Base-by-base conservation (phyloP, 768 basidiomycete species). In the Russula abietina region DNA sequence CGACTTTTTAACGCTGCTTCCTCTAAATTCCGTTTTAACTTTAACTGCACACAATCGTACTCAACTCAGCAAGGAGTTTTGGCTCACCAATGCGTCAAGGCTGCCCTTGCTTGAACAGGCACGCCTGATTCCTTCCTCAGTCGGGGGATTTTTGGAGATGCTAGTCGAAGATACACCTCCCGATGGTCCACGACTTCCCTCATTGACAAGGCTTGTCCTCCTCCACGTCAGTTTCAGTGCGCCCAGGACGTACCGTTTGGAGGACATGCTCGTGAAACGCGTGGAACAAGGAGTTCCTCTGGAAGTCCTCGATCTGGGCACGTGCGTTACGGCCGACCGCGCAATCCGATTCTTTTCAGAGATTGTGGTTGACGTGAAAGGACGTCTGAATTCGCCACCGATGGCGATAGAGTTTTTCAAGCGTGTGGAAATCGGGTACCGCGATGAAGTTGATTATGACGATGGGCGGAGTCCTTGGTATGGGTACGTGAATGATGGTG, bases 311-410 rank as follows among this genome's bases (percentile, higher is more conserved):
- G 54, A 55, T 39, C 24, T 55, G 9, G 8, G 36, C 22, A 16
- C 26, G 2, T 41, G 54, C 24, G 16, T 7, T 5, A 38, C 17
- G 14, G 22, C 4, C 5, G 38, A 24, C n/a, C 17, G 14, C 16
- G 38, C 82, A 57, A 79, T 55, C 43, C 9, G 6, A 45, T n/a
- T 8, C 2, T 17, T 45, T 7, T 8, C 19, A 45, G 43, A 45
- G n/a, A n/a, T 45, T 45, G 43, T 19, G 43, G 14, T 45, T n/a
- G 43, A 45, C 19, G 43, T 45, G 43, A 3, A 19, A 45, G 43
- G 4, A 4, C 43, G n/a, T 36, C 2, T 36, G 36, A 0, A 14
- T 36, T 2, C 36, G 6, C 3, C 9, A 19, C 2, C 6, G 41
- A 41, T 17, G 41, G 6, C 17, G 41, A 41, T 2, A 17, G 41